phyloP scores from a whole-genome alignment of 2,329 filamentous ascomycete genomes.

The Nigrograna mackinnonii region DNA sequence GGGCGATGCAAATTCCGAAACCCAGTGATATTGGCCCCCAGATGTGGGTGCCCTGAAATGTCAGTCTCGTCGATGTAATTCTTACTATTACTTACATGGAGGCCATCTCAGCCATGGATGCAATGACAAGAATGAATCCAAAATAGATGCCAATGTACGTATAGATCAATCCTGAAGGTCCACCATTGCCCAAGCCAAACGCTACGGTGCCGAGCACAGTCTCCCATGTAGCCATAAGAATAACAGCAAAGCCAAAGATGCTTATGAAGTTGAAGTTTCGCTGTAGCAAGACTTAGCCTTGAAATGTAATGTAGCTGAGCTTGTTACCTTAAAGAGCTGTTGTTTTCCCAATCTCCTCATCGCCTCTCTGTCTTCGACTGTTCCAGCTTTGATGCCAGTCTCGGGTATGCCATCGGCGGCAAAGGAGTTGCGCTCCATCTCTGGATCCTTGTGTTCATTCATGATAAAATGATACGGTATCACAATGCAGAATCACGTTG shows the following conservation, averaged over 20 bases:
- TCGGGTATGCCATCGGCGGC: conserved; percentile 1
- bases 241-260: conserved; percentile 32
- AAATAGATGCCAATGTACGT: conserved; percentile 39
- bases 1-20: conserved; percentile 35
- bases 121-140: conserved; percentile 33
- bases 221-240: conserved; percentile 38
- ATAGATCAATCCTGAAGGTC: conserved; percentile 37
- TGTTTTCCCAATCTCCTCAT: conserved; percentile 4
- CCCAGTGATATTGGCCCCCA: conserved; percentile 41
- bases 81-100: conserved; percentile 22
- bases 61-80: neutral
- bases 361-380: conserved; percentile 6
- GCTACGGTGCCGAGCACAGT: conserved; percentile 31
- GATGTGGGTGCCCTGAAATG: conserved; percentile 16
- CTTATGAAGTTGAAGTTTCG: conserved; percentile 5
- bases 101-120: conserved; percentile 39
- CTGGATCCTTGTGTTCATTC: too few species aligned
- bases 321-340: conserved; percentile 5
- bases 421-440: too few species aligned
- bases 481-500: too few species aligned
- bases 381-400: conserved; percentile 4
- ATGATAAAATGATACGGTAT: too few species aligned
- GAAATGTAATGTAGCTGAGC: too few species aligned
- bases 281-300: neutral
- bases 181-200: conserved; percentile 33